A percentile compares a stretch with the other conserved stretches of the same genome.
phyloP scores from a whole-genome alignment of 2,329 filamentous ascomycete species.

The Alternaria arbusti region DNA sequence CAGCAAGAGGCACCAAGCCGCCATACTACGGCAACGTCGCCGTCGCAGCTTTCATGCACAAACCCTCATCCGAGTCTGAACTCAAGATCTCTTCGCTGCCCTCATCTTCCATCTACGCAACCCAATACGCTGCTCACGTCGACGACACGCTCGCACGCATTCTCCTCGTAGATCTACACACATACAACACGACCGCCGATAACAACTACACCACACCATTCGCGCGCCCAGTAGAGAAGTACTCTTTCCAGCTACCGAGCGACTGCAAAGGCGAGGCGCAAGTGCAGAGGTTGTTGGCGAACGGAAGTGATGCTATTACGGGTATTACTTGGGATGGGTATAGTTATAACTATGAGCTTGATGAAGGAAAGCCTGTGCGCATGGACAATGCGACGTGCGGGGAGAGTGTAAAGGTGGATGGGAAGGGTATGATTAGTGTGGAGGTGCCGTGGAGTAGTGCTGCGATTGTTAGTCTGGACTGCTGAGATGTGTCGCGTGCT shows the following conservation, averaged over 20 bases:
- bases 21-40: conserved; percentile 69
- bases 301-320: conserved; percentile 68
- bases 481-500: background rate
- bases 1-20: conserved; percentile 64
- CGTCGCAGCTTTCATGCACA: conserved; percentile 59
- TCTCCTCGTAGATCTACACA: conserved; percentile 63
- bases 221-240: conserved; percentile 46
- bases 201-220: conserved; percentile 18
- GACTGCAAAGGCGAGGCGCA: conserved; percentile 29
- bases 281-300: conserved; percentile 62
- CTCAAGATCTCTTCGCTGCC: background rate
- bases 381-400: conserved; percentile 62
- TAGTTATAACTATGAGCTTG: conserved; percentile 67
- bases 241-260: conserved; percentile 49
- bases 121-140: conserved; percentile 61
- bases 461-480: background rate
- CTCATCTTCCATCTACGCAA: background rate
- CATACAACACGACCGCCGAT: conserved; percentile 47
- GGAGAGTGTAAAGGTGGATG: conserved; percentile 49
- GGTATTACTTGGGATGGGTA: conserved; percentile 67
- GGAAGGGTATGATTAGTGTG: background rate
- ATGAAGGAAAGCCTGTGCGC: conserved; percentile 60
- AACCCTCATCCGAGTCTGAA: background rate
- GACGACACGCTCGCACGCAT: conserved; percentile 55
- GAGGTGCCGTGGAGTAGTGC: conserved; percentile 7